Conservation (phyloP, 2,329 filamentous ascomycete species). For the Fusarium concolor region DNA sequence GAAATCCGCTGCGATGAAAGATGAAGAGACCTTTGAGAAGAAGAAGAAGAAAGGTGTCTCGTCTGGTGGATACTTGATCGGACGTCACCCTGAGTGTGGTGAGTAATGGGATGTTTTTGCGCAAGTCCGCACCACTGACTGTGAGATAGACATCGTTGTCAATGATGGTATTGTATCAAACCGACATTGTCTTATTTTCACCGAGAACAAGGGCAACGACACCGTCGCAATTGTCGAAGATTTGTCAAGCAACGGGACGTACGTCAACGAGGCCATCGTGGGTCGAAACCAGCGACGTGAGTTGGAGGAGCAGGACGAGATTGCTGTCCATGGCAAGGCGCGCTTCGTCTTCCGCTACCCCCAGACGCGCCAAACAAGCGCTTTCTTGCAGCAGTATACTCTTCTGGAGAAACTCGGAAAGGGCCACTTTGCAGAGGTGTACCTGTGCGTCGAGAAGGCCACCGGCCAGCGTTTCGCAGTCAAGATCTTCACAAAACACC, state of each 20-base stretch:
- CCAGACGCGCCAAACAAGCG: slow-evolving; percentile 76
- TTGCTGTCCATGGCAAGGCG: slow-evolving; percentile 85
- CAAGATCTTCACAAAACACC: slow-evolving; percentile 91
- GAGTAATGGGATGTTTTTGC: slow-evolving; percentile 51
- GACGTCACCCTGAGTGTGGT: slow-evolving; percentile 94
- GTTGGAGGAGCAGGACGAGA: slow-evolving; percentile 89
- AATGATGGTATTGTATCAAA: slow-evolving; percentile 88
- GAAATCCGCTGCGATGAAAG: slow-evolving; percentile 62
- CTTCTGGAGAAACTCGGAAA: slow-evolving; percentile 89
- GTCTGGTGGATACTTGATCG: slow-evolving; percentile 89
- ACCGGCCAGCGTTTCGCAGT: slow-evolving; percentile 88
- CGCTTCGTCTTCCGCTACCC: slow-evolving; percentile 95
- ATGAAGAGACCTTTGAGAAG: slow-evolving; percentile 70
- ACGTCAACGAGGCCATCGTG: slow-evolving; percentile 90
- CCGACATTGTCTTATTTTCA: slow-evolving; percentile 78
- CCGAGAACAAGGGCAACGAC: slow-evolving; percentile 67
- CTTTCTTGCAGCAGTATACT: slow-evolving; percentile 87
- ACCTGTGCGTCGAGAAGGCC: slow-evolving; percentile 87
- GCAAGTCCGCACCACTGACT: slow-evolving; percentile 11
- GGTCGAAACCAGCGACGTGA: slow-evolving; percentile 93
- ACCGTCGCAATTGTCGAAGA: slow-evolving; percentile 86
- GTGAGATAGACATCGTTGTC: slow-evolving; percentile 71
- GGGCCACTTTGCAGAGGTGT: slow-evolving; percentile 95
- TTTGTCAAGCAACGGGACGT: slow-evolving; percentile 95
- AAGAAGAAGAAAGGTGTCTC: slow-evolving; percentile 71